Evolutionary conservation across 495 filamentous ascomycete species (phyloP), one percentile per base, ranked within the genome.

Genomic region (Penicillium silybi): DNA sequence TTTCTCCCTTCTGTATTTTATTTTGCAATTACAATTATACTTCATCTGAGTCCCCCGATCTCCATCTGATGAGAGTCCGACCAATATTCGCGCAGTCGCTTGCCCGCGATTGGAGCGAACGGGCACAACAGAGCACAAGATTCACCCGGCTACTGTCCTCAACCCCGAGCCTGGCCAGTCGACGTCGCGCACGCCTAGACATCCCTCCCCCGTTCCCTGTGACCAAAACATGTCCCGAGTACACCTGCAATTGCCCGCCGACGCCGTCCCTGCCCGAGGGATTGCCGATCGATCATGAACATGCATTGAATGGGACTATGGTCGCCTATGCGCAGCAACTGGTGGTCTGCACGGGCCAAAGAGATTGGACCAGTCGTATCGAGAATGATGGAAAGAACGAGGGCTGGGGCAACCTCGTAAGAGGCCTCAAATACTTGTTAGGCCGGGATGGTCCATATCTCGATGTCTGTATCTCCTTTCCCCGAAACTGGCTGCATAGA

Each of bases 321-420:
- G 77, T 87, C 4, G 67, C 74, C n/a, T 93, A 96, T 65, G 77
- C 82, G 16, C 83, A 90, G 55, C 92, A 97, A 48, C 76, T 97
- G 4, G 64, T 98, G 3, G 75, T 97, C 15, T 88, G 82, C 50
- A 96, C 92, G 0, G 90, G 89, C 7, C 79, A 83, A 50, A 61
- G 74, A 18, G 88, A 97, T 66, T 98, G 93, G 93, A 77, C 78
- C 16, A 81, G 77, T 63, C 73, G 75, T 38, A 85, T 91, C 64
- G 73, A 86, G 66, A 65, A 96, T 78, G 81, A 87, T 27, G 79
- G 71, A 22, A 40, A 67, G 16, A 54, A 58, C 7, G 27, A 62
- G 35, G 56, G 56, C 25, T 72, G 69, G 68, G 72, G 70, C n/a
- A 82, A 83, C 53, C 70, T 96, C 8, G 88, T 85, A 1, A 81